Base-by-base conservation (phyloP, 129 eudicot genomes). In the Tagetes patula region DNA sequence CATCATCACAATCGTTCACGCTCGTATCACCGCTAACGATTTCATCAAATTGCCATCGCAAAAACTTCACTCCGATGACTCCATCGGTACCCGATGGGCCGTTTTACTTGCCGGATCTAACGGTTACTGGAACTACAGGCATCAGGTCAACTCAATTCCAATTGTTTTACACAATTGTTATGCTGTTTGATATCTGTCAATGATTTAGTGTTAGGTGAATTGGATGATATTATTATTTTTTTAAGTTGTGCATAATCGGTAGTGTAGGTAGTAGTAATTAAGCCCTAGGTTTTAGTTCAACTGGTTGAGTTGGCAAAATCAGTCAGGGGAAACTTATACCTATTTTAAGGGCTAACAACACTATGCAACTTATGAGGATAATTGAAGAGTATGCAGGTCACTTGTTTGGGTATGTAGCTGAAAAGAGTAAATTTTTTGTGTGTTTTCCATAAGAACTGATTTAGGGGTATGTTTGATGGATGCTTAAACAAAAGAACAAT, bases 61-160 rank as follows among this genome's bases (percentile, higher is more conserved):
- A 67, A 82, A 80, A 34, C 52, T 1, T 54, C 52, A 65, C 60
- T 72, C 82, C 47, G 65, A 11, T 54, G 62, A 65, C 67, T 72
- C 82, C 47, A 56, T 27, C 61, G 97, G 97, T 14, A 88, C 96
- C 9, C 84, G 87, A 42, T 91, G 99, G 99, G 97, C 97, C 12
- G 90, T 95, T n/a, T 84, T 95, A n/a, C 74, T 95, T 9, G 99
- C 99, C 39, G 99, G 99, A 50, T 95, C 99, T 42, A 86, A 84
- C 64, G 99, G 95, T 38, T 91, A 90, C 87, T 88, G 96, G 97
- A 95, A 91, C 80, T 95, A 95, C 78, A 70, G 99, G 58, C 99
- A 95, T 76, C 97, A 95, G 97, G 96, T 90, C 34, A 71, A 32
- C 10, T 9, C 14, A 43, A 10, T 7, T 72, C 20, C 58, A 71